A percentile compares a stretch with the other conserved stretches of the same genome.
phyloP scores from a whole-genome alignment of 352 stramenopile species.

The Phytophthora agathidicida region DNA sequence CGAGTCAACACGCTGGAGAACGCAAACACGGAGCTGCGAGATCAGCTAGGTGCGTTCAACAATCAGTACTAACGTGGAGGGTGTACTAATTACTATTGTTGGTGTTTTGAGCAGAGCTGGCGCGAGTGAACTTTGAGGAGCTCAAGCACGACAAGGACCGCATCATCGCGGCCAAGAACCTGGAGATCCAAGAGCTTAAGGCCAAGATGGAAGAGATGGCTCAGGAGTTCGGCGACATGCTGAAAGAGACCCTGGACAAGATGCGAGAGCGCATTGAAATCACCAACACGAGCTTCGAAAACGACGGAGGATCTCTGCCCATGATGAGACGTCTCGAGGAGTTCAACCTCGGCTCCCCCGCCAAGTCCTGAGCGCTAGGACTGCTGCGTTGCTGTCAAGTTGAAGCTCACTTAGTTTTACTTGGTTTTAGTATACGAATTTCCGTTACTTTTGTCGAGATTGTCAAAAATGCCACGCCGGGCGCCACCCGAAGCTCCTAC shows the following conservation, averaged over 20 bases:
- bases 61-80: no score
- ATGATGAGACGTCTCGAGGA: conserved; percentile 89
- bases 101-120: conserved; percentile 57
- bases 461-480: not conserved
- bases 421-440: not conserved
- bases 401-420: conserved; percentile 3
- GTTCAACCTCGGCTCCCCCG: conserved; percentile 78
- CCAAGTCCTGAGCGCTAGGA: conserved; percentile 37
- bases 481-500: not conserved
- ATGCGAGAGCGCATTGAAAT: conserved; percentile 96
- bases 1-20: conserved; percentile 90
- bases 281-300: conserved; percentile 90
- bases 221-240: conserved; percentile 94
- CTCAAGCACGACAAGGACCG: conserved; percentile 93
- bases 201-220: conserved; percentile 96
- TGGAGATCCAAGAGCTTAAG: conserved; percentile 91
- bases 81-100: not conserved
- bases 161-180: conserved; percentile 89
- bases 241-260: conserved; percentile 94
- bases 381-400: not conserved
- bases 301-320: conserved; percentile 64
- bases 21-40: conserved; percentile 91
- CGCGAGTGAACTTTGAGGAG: conserved; percentile 87
- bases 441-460: not conserved
- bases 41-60: conserved; percentile 91